Percentiles rank a stretch among this genome's conserved stretches.
These are phyloP conservation scores for Cryptococcus depauperatus DNA, from an alignment of 1,284 basidiomycete genomes.

Conservation along the genomic window DNA sequence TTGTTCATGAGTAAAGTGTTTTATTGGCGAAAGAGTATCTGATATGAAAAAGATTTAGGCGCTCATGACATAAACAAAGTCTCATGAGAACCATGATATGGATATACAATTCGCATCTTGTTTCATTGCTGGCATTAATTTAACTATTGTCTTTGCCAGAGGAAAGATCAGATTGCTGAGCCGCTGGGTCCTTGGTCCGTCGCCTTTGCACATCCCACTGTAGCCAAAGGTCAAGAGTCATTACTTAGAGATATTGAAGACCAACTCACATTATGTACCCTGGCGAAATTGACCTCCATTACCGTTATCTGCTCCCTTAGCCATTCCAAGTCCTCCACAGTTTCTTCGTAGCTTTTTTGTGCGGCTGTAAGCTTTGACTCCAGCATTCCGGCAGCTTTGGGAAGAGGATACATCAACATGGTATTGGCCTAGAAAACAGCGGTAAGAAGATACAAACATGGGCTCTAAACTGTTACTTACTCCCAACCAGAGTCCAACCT, in stretches of 20 bases:
- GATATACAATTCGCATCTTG: no score
- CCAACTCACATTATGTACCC: conserved; percentile 68
- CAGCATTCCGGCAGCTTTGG: conserved; percentile 69
- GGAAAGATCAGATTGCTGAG: conserved; percentile 11
- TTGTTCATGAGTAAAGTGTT: no score
- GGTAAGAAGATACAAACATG: not conserved
- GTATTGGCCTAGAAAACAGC: conserved; percentile 64
- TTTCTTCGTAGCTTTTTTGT: conserved; percentile 58
- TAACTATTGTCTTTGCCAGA: conserved; percentile 11
- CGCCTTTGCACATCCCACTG: conserved; percentile 44
- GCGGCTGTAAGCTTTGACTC: conserved; percentile 70
- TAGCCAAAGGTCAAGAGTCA: not conserved
- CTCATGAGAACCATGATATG: no score
- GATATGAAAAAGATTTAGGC: no score
- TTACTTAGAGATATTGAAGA: no score
- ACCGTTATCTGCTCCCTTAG: conserved; percentile 90
- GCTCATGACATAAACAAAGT: no score
- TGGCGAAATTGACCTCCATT: conserved; percentile 96
- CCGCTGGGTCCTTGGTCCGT: conserved; percentile 14
- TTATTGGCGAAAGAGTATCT: no score
- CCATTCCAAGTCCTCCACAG: conserved; percentile 85
- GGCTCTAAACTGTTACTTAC: conserved; percentile 53
- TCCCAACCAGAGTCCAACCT: conserved; percentile 91
- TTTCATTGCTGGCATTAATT: no score
- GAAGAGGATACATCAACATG: conserved; percentile 89